Conservation (phyloP, 495 filamentous ascomycete genomes). For the Penicillium samsonianum region DNA sequence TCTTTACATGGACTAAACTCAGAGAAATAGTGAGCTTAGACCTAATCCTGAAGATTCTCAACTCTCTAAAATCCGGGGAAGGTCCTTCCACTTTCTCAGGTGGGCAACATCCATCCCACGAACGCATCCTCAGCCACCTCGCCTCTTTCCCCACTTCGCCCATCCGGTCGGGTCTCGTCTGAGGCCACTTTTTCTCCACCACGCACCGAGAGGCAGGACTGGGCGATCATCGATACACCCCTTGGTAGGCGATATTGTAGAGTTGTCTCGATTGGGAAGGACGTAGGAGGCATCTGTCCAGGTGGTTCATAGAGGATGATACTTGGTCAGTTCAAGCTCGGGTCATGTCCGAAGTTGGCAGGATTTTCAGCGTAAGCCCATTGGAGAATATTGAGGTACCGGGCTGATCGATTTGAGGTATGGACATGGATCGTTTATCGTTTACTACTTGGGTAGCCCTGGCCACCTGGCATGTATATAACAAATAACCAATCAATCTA, state of each 20-base stretch:
- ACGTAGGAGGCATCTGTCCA: not conserved
- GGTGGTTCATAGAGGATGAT: not conserved
- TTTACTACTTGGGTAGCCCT: too few species aligned
- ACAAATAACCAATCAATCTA: too few species aligned
- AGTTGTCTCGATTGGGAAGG: not conserved
- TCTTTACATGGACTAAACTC: not conserved
- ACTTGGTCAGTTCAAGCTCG: too few species aligned
- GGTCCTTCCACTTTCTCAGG: too few species aligned
- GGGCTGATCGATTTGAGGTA: too few species aligned
- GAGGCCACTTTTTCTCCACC: not conserved
- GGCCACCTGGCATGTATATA: too few species aligned
- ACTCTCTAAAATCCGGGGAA: slow-evolving; percentile 2
- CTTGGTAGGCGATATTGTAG: not conserved
- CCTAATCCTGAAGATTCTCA: not conserved
- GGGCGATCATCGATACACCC: not conserved
- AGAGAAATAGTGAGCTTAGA: not conserved
- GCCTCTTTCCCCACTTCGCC: not conserved
- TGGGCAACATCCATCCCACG: not conserved
- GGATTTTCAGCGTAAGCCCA: too few species aligned
- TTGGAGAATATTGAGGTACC: too few species aligned
- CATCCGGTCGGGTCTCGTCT: not conserved
- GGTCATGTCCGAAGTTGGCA: not conserved
- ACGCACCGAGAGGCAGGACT: not conserved
- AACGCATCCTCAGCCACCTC: not conserved
- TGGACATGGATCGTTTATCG: too few species aligned